Conservation (phyloP, 169 alveolate genomes). For the Plasmodium gaboni region DNA sequence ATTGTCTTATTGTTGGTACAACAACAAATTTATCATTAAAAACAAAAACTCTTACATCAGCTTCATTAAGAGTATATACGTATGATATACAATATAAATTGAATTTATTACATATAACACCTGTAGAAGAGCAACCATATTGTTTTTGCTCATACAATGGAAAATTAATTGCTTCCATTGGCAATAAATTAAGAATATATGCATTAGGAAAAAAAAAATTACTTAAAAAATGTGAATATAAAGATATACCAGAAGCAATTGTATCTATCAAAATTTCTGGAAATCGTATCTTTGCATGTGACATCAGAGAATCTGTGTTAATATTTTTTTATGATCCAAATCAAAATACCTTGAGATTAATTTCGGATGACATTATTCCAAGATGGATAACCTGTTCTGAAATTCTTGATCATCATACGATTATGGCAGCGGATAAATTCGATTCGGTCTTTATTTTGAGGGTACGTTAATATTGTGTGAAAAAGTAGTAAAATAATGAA, state of each 20-base stretch:
- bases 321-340: conserved; percentile 90
- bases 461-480: conserved; percentile 6
- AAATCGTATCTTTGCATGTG: conserved; percentile 95
- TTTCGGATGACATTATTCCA: conserved; percentile 94
- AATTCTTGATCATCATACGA: conserved; percentile 96
- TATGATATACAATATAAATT: conserved; percentile 82
- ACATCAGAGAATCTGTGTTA: conserved; percentile 94
- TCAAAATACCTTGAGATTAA: conserved; percentile 80
- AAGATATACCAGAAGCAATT: conserved; percentile 90
- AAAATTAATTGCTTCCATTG: conserved; percentile 95
- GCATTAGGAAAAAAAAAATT: conserved; percentile 97
- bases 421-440: conserved; percentile 87
- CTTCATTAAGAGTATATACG: conserved; percentile 80
- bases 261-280: conserved; percentile 85
- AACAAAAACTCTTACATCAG: conserved; percentile 67
- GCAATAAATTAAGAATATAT: conserved; percentile 94
- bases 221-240: conserved; percentile 96
- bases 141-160: conserved; percentile 95
- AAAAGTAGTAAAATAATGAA: not conserved
- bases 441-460: conserved; percentile 78
- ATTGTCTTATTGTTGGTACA: conserved; percentile 94
- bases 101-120: conserved; percentile 91
- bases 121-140: conserved; percentile 93
- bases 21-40: conserved; percentile 80
- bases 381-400: conserved; percentile 96